Base-by-base conservation (phyloP, 2,329 filamentous ascomycete genomes). In the Epichloe sibirici region DNA sequence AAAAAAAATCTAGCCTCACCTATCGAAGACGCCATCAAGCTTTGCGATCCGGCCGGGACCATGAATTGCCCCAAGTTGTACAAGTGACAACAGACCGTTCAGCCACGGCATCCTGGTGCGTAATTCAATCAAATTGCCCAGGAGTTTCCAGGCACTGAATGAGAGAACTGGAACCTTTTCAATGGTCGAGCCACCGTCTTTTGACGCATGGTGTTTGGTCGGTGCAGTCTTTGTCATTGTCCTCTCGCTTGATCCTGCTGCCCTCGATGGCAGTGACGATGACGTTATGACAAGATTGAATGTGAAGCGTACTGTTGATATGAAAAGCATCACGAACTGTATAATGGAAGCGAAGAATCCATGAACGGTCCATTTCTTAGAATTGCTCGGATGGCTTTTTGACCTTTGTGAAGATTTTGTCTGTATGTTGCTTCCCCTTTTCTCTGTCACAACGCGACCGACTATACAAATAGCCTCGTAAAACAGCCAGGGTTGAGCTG, bases 61-160 rank as follows among this genome's bases (percentile, higher is more conserved):
- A 62, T 76, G 74, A 63, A 91, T 70, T 62, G 83, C 77, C 59
- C 82, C 76, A 75, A 86, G 84, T 70, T 93, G 88, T 59, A 85
- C 67, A 68, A 95, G 78, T 53, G 86, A 86, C 55, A 93, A 67
- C 59, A 80, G 73, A 64, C 88, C 88, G 64, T 76, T 77, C 53
- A 95, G 77, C 91, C 91, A 97, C 57, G 91, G 91, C 89, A 95
- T 95, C 68, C 89, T 86, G 58, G 74, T 69, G 59, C 85, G 76
- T 64, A 95, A 70, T 73, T 90, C 83, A 59, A 90, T 70, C 57
- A 95, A 69, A 66, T 81, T 83, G 56, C 82, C 83, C 53, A 85
- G 67, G 69, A 86, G 88, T 61, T 82, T 75, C 83, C 87, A 95
- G 50, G 88, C 66, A 61, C 79, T 81, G 76, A 93, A 95, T 58